These are phyloP conservation scores for Cryptosporidium sp. DNA, from an alignment of 169 alveolate genomes.

Conservation along the genomic window DNA sequence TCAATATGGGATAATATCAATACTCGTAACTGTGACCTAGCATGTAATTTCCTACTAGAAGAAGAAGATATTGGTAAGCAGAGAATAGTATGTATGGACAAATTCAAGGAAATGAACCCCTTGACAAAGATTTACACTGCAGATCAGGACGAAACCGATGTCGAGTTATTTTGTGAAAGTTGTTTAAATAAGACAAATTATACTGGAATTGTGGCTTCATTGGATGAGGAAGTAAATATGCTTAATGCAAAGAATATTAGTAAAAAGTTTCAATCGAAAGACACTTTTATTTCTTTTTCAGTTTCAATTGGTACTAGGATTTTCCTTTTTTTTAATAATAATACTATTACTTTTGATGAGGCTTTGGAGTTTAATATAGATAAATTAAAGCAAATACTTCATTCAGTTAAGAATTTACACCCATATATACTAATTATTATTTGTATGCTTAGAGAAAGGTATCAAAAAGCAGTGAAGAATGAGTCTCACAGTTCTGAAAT, in stretches of 20 bases:
- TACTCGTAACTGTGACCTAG: constrained; percentile 15
- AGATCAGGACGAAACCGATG: not conserved
- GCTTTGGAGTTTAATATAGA: not conserved
- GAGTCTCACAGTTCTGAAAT: not conserved
- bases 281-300: constrained; percentile 14
- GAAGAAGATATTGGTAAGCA: constrained; percentile 51
- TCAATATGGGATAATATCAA: constrained; percentile 42
- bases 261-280: constrained; percentile 1
- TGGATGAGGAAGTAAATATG: constrained; percentile 45
- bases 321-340: constrained; percentile 59
- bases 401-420: constrained; percentile 27
- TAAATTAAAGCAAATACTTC: not conserved
- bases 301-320: constrained; percentile 60
- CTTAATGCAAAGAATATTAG: constrained; percentile 29
- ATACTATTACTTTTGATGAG: constrained; percentile 6
- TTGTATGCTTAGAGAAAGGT: constrained; percentile 6
- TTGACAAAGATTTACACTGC: constrained; percentile 19
- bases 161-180: not conserved
- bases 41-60: constrained; percentile 26
- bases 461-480: not conserved
- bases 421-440: constrained; percentile 36
- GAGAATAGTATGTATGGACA: constrained; percentile 24
- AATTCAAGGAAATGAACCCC: constrained; percentile 63
- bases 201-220: constrained; percentile 44
- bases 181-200: not conserved